Base-by-base conservation (phyloP, 768 basidiomycete genomes). In the Mycena belliarum region DNA sequence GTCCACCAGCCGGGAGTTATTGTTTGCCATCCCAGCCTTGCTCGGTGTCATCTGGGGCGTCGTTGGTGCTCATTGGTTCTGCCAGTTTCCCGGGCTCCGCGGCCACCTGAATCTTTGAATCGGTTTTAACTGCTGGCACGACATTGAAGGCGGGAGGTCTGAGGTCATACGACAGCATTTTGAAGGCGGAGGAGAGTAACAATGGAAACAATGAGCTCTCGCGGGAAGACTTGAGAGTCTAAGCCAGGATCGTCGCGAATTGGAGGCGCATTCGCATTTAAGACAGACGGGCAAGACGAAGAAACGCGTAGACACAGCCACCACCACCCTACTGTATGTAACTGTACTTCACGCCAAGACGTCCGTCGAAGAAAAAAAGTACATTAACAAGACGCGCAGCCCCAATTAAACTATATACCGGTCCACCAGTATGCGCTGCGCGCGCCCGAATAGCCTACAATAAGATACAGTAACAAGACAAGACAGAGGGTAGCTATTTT, bases 361-460 rank as follows among this genome's bases (percentile, higher is more conserved):
- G n/a, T n/a, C n/a, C n/a, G n/a, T n/a, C 29, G 7, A 32, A 32
- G 6, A 6, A 32, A 32, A 6, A 32, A 32, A 12, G 33, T 35
- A 35, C 33, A 35, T 35, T 35, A 35, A 35, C 29, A 35, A 35
- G 12, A 15, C n/a, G 38, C 38, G 38, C 38, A 20, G 38, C 29
- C 12, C 38, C 38, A 40, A 20, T 20, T 40, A 40, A 40, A 32
- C 29, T 32, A 32, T 6, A 32, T 32, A 32, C 2, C n/a, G 11
- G 6, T 4, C 16, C 10, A 40, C 38, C 6, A 6, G 3, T 32
- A 32, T 32, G 12, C n/a, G 16, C 38, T n/a, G n/a, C 40, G 48
- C 42, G 48, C 55, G 26, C 49, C 32, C 49, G 26, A 40, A 57
- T 57, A 57, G 55, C 47, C 55, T 50, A 57, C 55, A 57, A 57